These are phyloP conservation scores for Nicotiana otophora DNA, from an alignment of 257 asterid genomes.

Conservation along the genomic window DNA sequence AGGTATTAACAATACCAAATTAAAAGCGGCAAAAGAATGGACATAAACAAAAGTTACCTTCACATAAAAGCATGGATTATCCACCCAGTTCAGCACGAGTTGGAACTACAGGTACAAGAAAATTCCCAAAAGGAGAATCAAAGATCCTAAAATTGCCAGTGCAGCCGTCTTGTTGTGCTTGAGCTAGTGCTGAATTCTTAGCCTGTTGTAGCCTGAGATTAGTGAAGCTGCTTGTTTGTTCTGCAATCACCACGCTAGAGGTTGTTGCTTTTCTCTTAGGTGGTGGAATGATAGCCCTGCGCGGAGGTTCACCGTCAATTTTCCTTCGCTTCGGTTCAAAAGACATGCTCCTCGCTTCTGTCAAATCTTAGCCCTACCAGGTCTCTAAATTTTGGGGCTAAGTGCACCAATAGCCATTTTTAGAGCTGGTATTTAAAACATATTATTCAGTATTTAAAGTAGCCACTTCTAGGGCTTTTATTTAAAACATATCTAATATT, in stretches of 20 bases:
- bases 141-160: conserved; percentile 54
- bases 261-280: background rate
- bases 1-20: background rate
- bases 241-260: conserved; percentile 22
- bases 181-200: conserved; percentile 52
- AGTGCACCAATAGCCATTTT: no score
- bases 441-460: no score
- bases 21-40: background rate
- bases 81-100: conserved; percentile 56
- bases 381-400: no score
- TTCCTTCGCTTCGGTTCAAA: conserved; percentile 39
- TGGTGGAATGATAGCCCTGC: conserved; percentile 2
- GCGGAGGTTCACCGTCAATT: conserved; percentile 20
- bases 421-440: no score
- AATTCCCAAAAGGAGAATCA: conserved; percentile 67
- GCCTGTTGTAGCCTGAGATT: conserved; percentile 41
- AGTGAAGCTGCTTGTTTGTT: conserved; percentile 15
- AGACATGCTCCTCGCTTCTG: conserved; percentile 3
- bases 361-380: background rate
- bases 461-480: no score
- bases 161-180: conserved; percentile 60
- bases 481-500: no score
- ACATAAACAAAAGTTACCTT: background rate
- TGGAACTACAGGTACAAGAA: conserved; percentile 73
- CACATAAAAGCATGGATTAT: conserved; percentile 9